Evolutionary conservation across 2,329 filamentous ascomycete genomes (phyloP).

Genomic region (Conoideocrella luteorostrata): DNA sequence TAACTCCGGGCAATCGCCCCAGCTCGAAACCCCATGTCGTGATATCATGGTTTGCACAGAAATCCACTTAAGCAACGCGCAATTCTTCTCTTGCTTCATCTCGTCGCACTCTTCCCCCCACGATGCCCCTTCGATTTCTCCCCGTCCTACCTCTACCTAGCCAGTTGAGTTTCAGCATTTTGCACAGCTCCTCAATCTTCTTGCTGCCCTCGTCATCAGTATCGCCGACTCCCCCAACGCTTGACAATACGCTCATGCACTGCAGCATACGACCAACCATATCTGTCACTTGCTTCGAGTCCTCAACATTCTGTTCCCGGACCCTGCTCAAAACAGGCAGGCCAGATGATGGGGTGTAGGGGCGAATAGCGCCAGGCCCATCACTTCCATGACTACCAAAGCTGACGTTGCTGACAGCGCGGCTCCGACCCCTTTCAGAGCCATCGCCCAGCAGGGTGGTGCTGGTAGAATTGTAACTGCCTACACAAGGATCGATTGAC

Average conservation of each 20-base stretch:
- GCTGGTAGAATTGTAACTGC: constrained; percentile 72
- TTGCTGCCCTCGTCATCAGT: constrained; percentile 65
- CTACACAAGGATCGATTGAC: constrained; percentile 66
- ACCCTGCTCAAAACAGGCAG: constrained; percentile 33
- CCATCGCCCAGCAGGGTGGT: constrained; percentile 72
- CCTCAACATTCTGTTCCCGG: constrained; percentile 55
- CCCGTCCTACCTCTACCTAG: constrained; percentile 84
- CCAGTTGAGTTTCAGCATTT: constrained; percentile 94
- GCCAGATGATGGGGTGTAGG: constrained; percentile 41
- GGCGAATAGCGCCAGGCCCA: constrained; percentile 34
- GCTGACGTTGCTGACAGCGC: constrained; percentile 81
- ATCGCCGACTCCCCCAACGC: constrained; percentile 53
- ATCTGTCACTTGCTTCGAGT: constrained; percentile 78
- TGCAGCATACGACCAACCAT: constrained; percentile 94
- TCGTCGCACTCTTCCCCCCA: constrained; percentile 57
- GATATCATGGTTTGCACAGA: neutral
- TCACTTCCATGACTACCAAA: constrained; percentile 49
- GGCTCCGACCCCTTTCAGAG: constrained; percentile 55
- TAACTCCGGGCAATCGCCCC: too few species aligned
- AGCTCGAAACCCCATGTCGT: too few species aligned
- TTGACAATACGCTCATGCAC: constrained; percentile 85
- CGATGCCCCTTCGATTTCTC: constrained; percentile 81
- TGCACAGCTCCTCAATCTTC: constrained; percentile 76
- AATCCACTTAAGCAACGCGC: constrained; percentile 28
- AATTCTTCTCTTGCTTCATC: constrained; percentile 36